Evolutionary conservation across 768 basidiomycete species (phyloP), one percentile per base, ranked within the genome.

Genomic region (Suillus cothurnatus): DNA sequence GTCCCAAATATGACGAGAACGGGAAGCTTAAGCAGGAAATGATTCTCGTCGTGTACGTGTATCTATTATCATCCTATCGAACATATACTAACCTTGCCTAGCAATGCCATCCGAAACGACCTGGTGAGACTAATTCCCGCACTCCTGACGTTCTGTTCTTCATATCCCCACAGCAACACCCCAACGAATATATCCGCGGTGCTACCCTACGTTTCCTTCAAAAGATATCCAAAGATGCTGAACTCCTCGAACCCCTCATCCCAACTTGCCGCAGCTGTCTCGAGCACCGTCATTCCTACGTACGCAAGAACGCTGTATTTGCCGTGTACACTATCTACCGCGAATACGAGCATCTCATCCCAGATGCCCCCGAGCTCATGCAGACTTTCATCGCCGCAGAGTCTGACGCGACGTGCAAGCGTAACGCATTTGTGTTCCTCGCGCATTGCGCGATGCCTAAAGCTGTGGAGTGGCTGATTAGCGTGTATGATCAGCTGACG

Each of bases 21-120:
- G 97, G 97, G 59, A 99, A 98, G 80, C 80, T 99, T 70, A 98
- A 97, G 85, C 97, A 99, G 80, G 97, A 99, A 82, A 99, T 99
- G 97, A 99, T 99, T 74, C 86, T 99, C 60, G 97, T 99, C 32
- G 95, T 97, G 94, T 97, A 77, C 75, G 94, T 87, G 15, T 61
- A 41, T 36, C 38, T 34, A 53, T 63, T 69, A 47, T n/a, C 23
- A 28, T 58, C 21, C 32, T 60, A 61, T 50, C 47, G 57, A 70
- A 43, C 66, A 67, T 61, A 65, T 68, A 26, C 62, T 34, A 55
- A 58, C 63, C 28, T 41, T 38, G 19, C 68, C 41, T 71, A 96
- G 95, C 69, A 99, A 99, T 74, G 95, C 49, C 23, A 49, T 49
- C 49, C 23, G 23, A 26, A 49, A 49, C 14, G 49, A 49, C 49